These are phyloP conservation scores for Colletotrichum sp. DNA, from an alignment of 2,329 filamentous ascomycete genomes.

Conservation along the genomic window DNA sequence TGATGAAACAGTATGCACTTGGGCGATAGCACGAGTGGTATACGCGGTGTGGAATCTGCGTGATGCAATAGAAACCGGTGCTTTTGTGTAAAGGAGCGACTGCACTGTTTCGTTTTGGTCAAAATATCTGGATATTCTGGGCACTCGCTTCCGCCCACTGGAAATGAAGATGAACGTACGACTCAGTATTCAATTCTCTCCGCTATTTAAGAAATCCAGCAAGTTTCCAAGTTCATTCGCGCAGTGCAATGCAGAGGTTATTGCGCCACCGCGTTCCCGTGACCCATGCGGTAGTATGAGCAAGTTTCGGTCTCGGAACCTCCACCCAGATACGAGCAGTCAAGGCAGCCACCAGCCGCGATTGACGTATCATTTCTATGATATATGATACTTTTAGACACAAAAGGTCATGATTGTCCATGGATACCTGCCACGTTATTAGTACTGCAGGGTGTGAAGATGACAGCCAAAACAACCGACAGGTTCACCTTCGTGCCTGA, in stretches of 20 bases:
- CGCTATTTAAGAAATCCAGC: neutral
- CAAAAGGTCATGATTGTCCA: neutral
- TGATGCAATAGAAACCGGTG: neutral
- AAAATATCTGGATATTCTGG: neutral
- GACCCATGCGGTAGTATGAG: conserved; percentile 11
- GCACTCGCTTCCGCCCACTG: neutral
- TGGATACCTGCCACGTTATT: neutral
- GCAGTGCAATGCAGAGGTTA: neutral
- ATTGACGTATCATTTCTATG: neutral
- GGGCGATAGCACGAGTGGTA: neutral
- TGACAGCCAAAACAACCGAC: neutral
- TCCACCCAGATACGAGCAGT: neutral
- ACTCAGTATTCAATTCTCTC: neutral
- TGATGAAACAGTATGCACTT: neutral
- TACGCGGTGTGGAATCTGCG: neutral
- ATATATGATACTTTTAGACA: neutral
- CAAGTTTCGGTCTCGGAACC: conserved; percentile 3
- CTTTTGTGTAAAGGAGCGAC: neutral
- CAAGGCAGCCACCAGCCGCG: neutral
- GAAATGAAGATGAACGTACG: neutral
- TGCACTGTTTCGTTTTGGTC: neutral
- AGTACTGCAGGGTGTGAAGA: neutral
- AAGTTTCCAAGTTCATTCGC: neutral
- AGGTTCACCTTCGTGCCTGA: conserved; percentile 21
- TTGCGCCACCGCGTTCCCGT: neutral